Evolutionary conservation across 2,329 filamentous ascomycete genomes (phyloP).

Genomic region (Xylaria sp.): DNA sequence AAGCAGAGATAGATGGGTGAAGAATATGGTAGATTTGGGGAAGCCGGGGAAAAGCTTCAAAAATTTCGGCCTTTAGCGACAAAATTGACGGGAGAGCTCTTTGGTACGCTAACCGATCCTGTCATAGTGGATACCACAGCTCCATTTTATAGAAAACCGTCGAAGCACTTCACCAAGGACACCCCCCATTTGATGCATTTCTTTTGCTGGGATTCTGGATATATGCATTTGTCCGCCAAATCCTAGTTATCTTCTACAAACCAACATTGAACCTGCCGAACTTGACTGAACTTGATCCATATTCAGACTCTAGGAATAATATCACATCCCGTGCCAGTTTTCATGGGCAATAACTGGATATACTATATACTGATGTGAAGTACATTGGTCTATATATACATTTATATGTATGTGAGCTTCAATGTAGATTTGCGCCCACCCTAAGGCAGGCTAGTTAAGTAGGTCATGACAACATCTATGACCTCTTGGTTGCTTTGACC

Average conservation of each 20-base stretch:
- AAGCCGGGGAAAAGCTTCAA: slow-evolving; percentile 49
- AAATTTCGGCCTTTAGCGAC: slow-evolving; percentile 48
- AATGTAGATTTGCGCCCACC: background rate
- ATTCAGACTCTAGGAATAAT: background rate
- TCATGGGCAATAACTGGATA: background rate
- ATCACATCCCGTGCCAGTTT: background rate
- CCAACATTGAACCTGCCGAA: background rate
- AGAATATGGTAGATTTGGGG: slow-evolving; percentile 38
- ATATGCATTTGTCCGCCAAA: background rate
- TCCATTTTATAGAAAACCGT: slow-evolving; percentile 47
- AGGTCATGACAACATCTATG: slow-evolving; percentile 12
- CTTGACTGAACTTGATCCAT: background rate
- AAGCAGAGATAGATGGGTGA: slow-evolving; percentile 33
- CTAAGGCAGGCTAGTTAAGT: background rate
- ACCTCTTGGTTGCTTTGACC: background rate
- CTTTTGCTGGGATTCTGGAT: background rate
- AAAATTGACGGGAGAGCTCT: slow-evolving; percentile 46
- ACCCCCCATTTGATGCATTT: background rate
- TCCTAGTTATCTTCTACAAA: background rate
- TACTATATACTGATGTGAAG: background rate
- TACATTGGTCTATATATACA: background rate
- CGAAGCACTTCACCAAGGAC: slow-evolving; percentile 40
- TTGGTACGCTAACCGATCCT: slow-evolving; percentile 46
- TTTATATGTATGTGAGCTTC: background rate
- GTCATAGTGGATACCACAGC: slow-evolving; percentile 45